Evolutionary conservation across 2,329 filamentous ascomycete genomes (phyloP).

Genomic region (Xylariomycetidae sp.): DNA sequence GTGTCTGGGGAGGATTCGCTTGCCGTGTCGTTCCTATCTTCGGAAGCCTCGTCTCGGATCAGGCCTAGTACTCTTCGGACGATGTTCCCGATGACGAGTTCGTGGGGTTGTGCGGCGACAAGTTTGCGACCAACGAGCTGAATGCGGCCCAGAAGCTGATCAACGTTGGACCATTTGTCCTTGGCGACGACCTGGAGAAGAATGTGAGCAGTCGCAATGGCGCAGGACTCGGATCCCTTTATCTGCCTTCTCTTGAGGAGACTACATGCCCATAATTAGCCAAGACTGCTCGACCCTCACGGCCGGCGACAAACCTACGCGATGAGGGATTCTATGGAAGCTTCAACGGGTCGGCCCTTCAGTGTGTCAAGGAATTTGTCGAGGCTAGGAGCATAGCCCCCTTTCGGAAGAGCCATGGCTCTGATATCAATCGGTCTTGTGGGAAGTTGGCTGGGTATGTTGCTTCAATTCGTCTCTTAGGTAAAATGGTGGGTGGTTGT

Average conservation of each 20-base stretch:
- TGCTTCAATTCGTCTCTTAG: too few species aligned
- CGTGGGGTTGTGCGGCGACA: slow-evolving; percentile 78
- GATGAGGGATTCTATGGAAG: slow-evolving; percentile 77
- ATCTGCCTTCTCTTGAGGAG: slow-evolving; percentile 91
- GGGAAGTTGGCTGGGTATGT: too few species aligned
- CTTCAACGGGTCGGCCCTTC: slow-evolving; percentile 70
- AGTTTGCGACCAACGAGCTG: slow-evolving; percentile 73
- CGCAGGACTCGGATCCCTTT: slow-evolving; percentile 79
- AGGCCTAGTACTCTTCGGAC: slow-evolving; percentile 84
- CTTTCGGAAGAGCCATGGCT: slow-evolving; percentile 58
- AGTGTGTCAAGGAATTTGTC: slow-evolving; percentile 75
- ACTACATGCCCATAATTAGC: slow-evolving; percentile 36
- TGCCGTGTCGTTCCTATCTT: slow-evolving; percentile 62
- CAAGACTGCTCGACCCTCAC: slow-evolving; percentile 12
- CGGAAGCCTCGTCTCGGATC: slow-evolving; percentile 85
- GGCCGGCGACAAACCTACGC: slow-evolving; percentile 51
- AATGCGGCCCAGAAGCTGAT: slow-evolving; percentile 74
- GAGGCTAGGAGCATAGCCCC: slow-evolving; percentile 65
- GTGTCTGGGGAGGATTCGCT: slow-evolving; percentile 57
- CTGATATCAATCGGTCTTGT: too few species aligned
- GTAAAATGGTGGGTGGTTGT: too few species aligned
- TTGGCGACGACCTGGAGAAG: slow-evolving; percentile 81
- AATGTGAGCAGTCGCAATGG: slow-evolving; percentile 84
- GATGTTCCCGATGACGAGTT: slow-evolving; percentile 92
- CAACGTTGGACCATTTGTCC: slow-evolving; percentile 72